Evolutionary conservation across 2,329 filamentous ascomycete species (phyloP).

Genomic region (Alternaria burnsii): DNA sequence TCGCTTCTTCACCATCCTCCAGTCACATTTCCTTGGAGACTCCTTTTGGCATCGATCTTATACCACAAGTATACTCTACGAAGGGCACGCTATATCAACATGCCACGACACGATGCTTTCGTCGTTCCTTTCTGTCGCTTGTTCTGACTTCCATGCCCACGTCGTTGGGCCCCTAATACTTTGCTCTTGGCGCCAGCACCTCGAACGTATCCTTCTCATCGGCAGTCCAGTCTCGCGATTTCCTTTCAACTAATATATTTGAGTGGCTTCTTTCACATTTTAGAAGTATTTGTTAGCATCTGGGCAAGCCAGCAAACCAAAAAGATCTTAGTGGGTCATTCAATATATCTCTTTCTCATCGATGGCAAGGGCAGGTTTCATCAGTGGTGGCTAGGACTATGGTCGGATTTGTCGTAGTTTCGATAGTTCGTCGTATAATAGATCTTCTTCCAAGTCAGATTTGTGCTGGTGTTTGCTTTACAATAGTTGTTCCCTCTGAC

Average conservation of each 20-base stretch:
- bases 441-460: slow-evolving; percentile 22
- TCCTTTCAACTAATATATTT: slow-evolving; percentile 18
- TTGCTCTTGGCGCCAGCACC: slow-evolving; percentile 22
- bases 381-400: slow-evolving; percentile 28
- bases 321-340: slow-evolving; percentile 37
- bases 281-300: slow-evolving; percentile 41
- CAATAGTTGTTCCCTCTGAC: background rate
- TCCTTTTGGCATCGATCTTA: slow-evolving; percentile 30
- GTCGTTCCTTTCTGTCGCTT: slow-evolving; percentile 29
- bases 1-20: slow-evolving; percentile 38
- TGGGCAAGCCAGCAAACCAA: slow-evolving; percentile 24
- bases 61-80: slow-evolving; percentile 25
- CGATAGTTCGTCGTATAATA: slow-evolving; percentile 39
- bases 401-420: slow-evolving; percentile 37
- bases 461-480: background rate
- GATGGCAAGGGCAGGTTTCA: slow-evolving; percentile 36
- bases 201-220: slow-evolving; percentile 34
- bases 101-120: slow-evolving; percentile 14
- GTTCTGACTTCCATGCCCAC: slow-evolving; percentile 18
- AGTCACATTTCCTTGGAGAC: slow-evolving; percentile 29
- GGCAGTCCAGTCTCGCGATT: slow-evolving; percentile 20
- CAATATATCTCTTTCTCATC: slow-evolving; percentile 37
- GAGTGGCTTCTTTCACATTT: slow-evolving; percentile 31
- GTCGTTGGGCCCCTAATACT: slow-evolving; percentile 32
- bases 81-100: slow-evolving; percentile 23